Percentiles rank a stretch among this genome's conserved stretches.
Conservation (phyloP, 495 filamentous ascomycete genomes). For the Penicillium cosmopolitanum region DNA sequence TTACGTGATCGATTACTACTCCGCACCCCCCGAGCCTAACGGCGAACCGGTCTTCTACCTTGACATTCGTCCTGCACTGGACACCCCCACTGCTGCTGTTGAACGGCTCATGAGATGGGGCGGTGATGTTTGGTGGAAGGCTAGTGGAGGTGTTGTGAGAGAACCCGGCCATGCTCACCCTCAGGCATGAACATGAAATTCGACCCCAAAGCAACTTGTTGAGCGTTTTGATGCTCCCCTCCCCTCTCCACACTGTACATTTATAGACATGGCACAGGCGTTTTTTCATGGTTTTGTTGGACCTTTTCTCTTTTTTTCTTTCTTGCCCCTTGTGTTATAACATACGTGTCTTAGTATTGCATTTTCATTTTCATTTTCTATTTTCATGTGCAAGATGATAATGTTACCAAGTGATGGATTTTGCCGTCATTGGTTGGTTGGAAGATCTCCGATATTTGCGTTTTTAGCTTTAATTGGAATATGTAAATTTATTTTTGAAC, state of each 20-base stretch:
- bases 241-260: constrained; percentile 36
- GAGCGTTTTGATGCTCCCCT: constrained; percentile 27
- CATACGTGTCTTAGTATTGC: constrained; percentile 21
- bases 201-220: not conserved
- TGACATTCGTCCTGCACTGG: constrained; percentile 94
- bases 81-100: constrained; percentile 74
- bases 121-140: constrained; percentile 90
- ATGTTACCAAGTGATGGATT: not conserved
- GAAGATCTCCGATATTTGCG: too few species aligned
- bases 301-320: constrained; percentile 10
- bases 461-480: too few species aligned
- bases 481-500: too few species aligned
- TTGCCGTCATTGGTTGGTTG: too few species aligned
- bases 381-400: not conserved
- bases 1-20: constrained; percentile 99
- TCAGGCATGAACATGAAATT: constrained; percentile 10
- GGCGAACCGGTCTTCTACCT: constrained; percentile 96
- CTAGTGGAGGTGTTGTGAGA: constrained; percentile 71
- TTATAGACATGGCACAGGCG: constrained; percentile 34
- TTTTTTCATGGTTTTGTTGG: constrained; percentile 18
- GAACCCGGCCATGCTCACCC: constrained; percentile 28
- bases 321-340: not conserved
- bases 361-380: constrained; percentile 5
- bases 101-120: constrained; percentile 90
- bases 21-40: constrained; percentile 79